Evolutionary conservation across 2,329 filamentous ascomycete genomes (phyloP).

Genomic region (Venturia carpophila): DNA sequence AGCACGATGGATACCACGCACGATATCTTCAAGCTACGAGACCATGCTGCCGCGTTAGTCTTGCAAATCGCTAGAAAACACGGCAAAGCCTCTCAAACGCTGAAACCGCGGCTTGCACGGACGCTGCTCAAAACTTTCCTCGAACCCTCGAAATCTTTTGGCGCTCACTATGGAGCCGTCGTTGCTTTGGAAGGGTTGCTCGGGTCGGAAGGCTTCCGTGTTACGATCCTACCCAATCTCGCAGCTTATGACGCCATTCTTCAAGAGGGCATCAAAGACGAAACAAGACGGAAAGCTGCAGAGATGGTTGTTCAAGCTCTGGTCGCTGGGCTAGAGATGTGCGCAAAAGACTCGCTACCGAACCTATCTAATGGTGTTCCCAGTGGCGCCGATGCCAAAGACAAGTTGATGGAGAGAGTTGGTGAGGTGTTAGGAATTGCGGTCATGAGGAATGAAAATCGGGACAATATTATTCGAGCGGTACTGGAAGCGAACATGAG

Average conservation of each 20-base stretch:
- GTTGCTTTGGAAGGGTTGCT: slow-evolving; percentile 72
- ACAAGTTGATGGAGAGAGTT: slow-evolving; percentile 35
- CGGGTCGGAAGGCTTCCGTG: slow-evolving; percentile 56
- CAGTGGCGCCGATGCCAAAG: slow-evolving; percentile 34
- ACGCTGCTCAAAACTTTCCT: slow-evolving; percentile 89
- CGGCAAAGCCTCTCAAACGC: slow-evolving; percentile 67
- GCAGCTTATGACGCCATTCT: slow-evolving; percentile 56
- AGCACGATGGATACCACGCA: slow-evolving; percentile 40
- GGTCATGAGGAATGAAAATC: slow-evolving; percentile 32
- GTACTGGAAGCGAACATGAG: slow-evolving; percentile 31
- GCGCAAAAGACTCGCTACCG: slow-evolving; percentile 40
- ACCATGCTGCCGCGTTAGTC: slow-evolving; percentile 75
- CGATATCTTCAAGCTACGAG: slow-evolving; percentile 70
- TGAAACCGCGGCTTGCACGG: slow-evolving; percentile 83
- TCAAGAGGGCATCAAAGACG: slow-evolving; percentile 47
- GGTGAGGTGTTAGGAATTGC: slow-evolving; percentile 37
- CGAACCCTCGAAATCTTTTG: slow-evolving; percentile 72
- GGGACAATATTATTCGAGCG: slow-evolving; percentile 31
- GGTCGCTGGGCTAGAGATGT: slow-evolving; percentile 45
- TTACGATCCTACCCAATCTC: slow-evolving; percentile 59
- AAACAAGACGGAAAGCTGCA: slow-evolving; percentile 49
- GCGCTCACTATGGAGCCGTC: slow-evolving; percentile 83
- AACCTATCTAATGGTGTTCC: slow-evolving; percentile 33
- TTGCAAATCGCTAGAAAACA: slow-evolving; percentile 75
- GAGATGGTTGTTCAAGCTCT: slow-evolving; percentile 53